Evolutionary conservation across 2,329 filamentous ascomycete species (phyloP), one percentile per base, ranked within the genome.

Genomic region (Aspergillus sp.): DNA sequence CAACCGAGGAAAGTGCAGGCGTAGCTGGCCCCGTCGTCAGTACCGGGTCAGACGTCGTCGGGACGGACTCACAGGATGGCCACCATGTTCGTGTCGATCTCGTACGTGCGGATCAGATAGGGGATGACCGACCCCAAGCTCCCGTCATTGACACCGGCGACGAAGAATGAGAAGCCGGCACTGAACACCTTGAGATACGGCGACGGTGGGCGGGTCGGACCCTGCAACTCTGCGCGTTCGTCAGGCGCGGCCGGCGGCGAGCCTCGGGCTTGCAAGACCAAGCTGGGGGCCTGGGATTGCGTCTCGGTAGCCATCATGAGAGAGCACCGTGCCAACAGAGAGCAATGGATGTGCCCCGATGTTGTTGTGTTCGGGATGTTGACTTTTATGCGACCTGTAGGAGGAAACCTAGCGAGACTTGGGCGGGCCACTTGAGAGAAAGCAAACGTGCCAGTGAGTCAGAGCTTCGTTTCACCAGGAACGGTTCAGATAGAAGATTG

Each of bases 111-210:
- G 4, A 89, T 79, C 10, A 89, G 79, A 66, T 89, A 87, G 0
- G 87, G 87, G 1, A 89, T 81, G 16, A 90, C 63, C 1, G 87
- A 81, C 2, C 87, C 87, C 1, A 89, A 75, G 60, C 82, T 87
- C 31, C 87, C 87, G 68, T 90, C 87, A 57, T 88, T 89, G 52
- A 85, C 78, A 0, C 87, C 87, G 0, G 87, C 85, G 32, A 86
- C 84, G 67, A 89, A 87, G 75, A 89, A 89, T 0, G 85, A 86
- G 62, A 87, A 83, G 0, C 81, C 82, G 2, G 83, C 80, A 49
- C 83, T 83, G 42, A 82, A 56, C 2, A 88, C 71, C 67, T 85
- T 87, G 42, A 84, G 54, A n/a, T 50, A 49, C 3, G 56, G 29
- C 42, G 54, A 12, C 10, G 53, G 54, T 12, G 39, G 45, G 6